These are phyloP conservation scores for Parietaria judaica DNA, from an alignment of 306 rosid species.

Conservation along the genomic window DNA sequence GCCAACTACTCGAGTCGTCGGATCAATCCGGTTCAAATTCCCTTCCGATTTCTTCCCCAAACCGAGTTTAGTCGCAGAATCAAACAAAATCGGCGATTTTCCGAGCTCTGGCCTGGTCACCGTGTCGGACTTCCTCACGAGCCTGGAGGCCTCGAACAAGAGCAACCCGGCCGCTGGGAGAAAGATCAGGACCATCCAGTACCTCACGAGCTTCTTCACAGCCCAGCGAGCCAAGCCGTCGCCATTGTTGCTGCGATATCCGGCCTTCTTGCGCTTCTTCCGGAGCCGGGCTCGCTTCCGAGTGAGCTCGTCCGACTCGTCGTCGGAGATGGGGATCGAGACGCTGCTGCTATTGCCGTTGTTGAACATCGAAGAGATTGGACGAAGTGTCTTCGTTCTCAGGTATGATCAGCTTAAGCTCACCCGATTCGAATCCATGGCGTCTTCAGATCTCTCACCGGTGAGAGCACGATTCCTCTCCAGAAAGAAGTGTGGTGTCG, in stretches of 20 bases:
- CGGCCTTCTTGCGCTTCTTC: slow-evolving; percentile 62
- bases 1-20: slow-evolving; percentile 50
- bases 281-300: slow-evolving; percentile 66
- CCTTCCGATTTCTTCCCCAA: slow-evolving; percentile 30
- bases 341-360: slow-evolving; percentile 27
- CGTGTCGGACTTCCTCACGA: slow-evolving; percentile 32
- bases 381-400: not conserved
- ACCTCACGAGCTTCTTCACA: slow-evolving; percentile 34
- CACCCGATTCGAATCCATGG: not conserved
- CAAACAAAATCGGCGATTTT: not conserved
- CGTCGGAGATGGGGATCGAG: slow-evolving; percentile 61
- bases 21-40: slow-evolving; percentile 79
- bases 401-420: not conserved
- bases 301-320: slow-evolving; percentile 73
- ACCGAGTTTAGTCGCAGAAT: slow-evolving; percentile 9
- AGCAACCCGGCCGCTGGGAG: slow-evolving; percentile 49
- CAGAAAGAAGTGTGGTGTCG: not conserved
- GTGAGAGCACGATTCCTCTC: not conserved
- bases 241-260: slow-evolving; percentile 26
- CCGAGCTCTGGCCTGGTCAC: slow-evolving; percentile 11
- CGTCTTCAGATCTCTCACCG: not conserved
- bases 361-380: slow-evolving; percentile 38
- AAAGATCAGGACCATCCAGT: slow-evolving; percentile 65
- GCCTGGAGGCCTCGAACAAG: slow-evolving; percentile 46
- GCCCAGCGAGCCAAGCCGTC: slow-evolving; percentile 31